Conservation (phyloP, 2,329 filamentous ascomycete species). For the Neonectria ditissima region DNA sequence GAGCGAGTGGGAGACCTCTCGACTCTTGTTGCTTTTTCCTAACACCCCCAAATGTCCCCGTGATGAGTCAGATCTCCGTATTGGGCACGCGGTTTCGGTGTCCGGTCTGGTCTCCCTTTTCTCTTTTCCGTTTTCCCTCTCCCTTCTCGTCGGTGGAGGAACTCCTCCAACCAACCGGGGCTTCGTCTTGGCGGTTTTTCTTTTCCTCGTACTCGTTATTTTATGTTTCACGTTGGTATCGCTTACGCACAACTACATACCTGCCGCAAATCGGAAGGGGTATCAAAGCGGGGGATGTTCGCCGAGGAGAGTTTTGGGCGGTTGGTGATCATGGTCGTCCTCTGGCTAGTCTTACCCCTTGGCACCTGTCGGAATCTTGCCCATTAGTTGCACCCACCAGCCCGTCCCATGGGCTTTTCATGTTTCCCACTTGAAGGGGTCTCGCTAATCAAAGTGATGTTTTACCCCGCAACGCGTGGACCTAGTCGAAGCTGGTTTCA, state of each 20-base stretch:
- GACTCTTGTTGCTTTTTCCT: slow-evolving; percentile 18
- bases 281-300: slow-evolving; percentile 3
- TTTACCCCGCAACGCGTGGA: not conserved
- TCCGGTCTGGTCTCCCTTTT: not conserved
- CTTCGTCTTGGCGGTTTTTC: not conserved
- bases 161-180: not conserved
- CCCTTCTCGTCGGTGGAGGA: not conserved
- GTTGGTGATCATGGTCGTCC: not conserved
- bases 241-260: not conserved
- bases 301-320: slow-evolving; percentile 11
- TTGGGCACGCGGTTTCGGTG: not conserved
- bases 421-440: not conserved
- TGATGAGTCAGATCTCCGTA: slow-evolving; percentile 9
- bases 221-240: not conserved
- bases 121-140: not conserved
- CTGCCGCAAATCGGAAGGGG: not conserved
- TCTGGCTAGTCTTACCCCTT: not conserved
- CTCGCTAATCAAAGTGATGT: not conserved
- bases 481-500: not conserved
- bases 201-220: slow-evolving; percentile 2
- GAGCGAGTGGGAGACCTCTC: not conserved
- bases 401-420: not conserved
- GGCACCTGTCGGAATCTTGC: not conserved
- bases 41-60: not conserved
- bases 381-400: not conserved